Percentiles rank a stretch among this genome's conserved stretches.
Evolutionary conservation across 108 stramenopile species (phyloP).

Genomic region (Skeletonema potamos): DNA sequence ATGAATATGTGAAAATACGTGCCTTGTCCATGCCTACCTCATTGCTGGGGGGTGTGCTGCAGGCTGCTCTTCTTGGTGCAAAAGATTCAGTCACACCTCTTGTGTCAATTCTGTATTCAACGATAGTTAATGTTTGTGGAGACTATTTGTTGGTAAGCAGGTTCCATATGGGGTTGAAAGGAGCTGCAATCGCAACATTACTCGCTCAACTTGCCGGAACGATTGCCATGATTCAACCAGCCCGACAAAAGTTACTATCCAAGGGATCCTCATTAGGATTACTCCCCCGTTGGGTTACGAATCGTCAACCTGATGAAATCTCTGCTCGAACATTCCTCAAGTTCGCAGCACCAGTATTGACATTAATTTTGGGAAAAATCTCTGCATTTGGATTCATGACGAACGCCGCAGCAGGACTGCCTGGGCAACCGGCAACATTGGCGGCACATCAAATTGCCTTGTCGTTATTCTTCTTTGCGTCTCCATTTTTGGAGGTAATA

Average conservation of each 20-base stretch:
- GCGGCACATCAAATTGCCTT: constrained; percentile 86
- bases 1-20: constrained; percentile 82
- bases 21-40: constrained; percentile 84
- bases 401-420: constrained; percentile 77
- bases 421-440: constrained; percentile 80
- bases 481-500: constrained; percentile 88
- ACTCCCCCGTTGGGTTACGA: constrained; percentile 23
- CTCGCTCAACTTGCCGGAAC: constrained; percentile 78
- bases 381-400: constrained; percentile 92
- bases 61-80: constrained; percentile 79
- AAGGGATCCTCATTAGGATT: constrained; percentile 30
- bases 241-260: constrained; percentile 51
- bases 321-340: constrained; percentile 58
- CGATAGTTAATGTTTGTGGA: constrained; percentile 69
- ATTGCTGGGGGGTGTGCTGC: constrained; percentile 75
- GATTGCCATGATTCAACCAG: constrained; percentile 62
- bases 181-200: constrained; percentile 83
- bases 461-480: constrained; percentile 79
- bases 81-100: constrained; percentile 86
- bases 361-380: constrained; percentile 82
- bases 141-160: constrained; percentile 71
- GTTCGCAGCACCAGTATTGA: constrained; percentile 85
- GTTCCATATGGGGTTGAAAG: constrained; percentile 69
- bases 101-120: constrained; percentile 71
- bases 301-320: constrained; percentile 39